A percentile compares a stretch with the other conserved stretches of the same genome.
These are phyloP conservation scores for Silene coronaria DNA, from an alignment of 179 eudicot genomes.

Conservation along the genomic window DNA sequence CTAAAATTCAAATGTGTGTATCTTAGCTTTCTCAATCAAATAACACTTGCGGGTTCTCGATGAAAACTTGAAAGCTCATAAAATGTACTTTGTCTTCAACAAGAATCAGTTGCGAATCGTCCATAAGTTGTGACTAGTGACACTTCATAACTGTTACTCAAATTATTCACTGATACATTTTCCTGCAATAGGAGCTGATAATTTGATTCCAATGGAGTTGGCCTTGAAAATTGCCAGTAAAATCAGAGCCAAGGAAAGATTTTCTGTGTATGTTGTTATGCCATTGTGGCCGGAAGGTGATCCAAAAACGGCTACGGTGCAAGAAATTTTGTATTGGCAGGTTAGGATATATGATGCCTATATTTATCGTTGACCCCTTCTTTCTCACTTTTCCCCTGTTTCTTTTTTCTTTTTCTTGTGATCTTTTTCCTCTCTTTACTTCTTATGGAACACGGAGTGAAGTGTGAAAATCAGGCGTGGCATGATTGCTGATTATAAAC, in stretches of 20 bases:
- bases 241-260: conserved; percentile 74
- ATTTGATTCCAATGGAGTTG: conserved; percentile 85
- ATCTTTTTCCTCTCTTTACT: neutral
- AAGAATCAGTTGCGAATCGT: neutral
- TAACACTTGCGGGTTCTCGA: neutral
- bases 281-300: conserved; percentile 98
- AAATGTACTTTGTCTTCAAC: neutral
- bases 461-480: neutral
- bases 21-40: neutral
- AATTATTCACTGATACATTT: conserved; percentile 1
- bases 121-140: neutral
- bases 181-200: conserved; percentile 64
- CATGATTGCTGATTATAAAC: neutral
- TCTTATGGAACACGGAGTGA: neutral
- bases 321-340: conserved; percentile 95
- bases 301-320: conserved; percentile 66
- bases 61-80: neutral
- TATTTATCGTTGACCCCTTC: neutral
- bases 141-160: neutral
- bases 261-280: conserved; percentile 70
- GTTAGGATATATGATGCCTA: conserved; percentile 27
- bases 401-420: neutral
- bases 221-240: conserved; percentile 76
- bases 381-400: neutral
- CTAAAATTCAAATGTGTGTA: neutral